Percentiles rank a stretch among this genome's conserved stretches.
Conservation (phyloP, 805 yeast species). For the Wickerhamiella qilinensis region DNA sequence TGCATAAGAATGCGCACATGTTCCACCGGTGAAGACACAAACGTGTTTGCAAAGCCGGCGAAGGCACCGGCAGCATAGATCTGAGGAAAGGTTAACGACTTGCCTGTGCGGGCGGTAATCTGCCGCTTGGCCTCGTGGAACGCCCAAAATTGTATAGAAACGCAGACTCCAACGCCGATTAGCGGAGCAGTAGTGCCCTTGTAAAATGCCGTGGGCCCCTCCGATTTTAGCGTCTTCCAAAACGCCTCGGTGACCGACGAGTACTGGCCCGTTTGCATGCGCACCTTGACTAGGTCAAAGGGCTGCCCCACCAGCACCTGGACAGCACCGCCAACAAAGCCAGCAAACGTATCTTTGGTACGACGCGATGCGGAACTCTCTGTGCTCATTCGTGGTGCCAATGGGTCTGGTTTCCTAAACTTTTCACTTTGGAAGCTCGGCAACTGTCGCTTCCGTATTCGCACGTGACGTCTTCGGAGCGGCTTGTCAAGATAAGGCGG, state of each 20-base stretch:
- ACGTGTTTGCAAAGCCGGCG: constrained; percentile 51
- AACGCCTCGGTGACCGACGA: constrained; percentile 35
- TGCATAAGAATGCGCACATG: constrained; percentile 49
- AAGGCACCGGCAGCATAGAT: constrained; percentile 46
- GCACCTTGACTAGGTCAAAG: constrained; percentile 53
- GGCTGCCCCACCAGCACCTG: constrained; percentile 49
- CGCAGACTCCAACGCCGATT: constrained; percentile 54
- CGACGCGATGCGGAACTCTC: neutral
- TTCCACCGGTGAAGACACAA: constrained; percentile 49
- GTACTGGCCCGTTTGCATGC: constrained; percentile 55
- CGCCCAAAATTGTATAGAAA: constrained; percentile 53
- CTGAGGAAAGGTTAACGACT: constrained; percentile 32
- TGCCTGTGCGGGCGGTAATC: constrained; percentile 1
- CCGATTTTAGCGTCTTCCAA: constrained; percentile 37
- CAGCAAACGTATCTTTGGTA: constrained; percentile 36
- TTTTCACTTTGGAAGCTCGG: too few species aligned
- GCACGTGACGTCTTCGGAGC: too few species aligned
- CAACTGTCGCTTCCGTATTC: too few species aligned
- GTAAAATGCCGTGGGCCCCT: constrained; percentile 48
- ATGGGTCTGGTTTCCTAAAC: too few species aligned
- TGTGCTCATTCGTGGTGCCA: too few species aligned
- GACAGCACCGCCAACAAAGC: constrained; percentile 39
- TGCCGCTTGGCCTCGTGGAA: constrained; percentile 49
- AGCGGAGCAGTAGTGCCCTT: constrained; percentile 58
- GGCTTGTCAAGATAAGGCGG: too few species aligned